These are phyloP conservation scores for Clarireedia sp. DNA, from an alignment of 2,329 filamentous ascomycete genomes.

Conservation along the genomic window DNA sequence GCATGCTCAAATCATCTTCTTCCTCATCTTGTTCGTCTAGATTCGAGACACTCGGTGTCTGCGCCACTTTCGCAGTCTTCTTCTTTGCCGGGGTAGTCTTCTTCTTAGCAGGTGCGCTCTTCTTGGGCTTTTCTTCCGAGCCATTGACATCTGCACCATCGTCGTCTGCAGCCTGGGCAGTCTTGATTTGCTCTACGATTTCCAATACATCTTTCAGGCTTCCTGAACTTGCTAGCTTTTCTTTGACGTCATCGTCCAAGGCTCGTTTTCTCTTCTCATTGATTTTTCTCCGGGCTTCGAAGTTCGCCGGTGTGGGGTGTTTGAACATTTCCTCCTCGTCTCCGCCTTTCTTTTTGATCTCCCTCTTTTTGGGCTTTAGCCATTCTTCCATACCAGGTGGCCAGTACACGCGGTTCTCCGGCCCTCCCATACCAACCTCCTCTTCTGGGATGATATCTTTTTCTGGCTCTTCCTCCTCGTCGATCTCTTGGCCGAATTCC, in stretches of 20 bases:
- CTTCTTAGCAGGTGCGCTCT: slow-evolving; percentile 17
- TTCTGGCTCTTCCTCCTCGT: slow-evolving; percentile 31
- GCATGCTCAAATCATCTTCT: slow-evolving; percentile 30
- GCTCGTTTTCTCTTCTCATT: slow-evolving; percentile 15
- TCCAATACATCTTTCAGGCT: slow-evolving; percentile 23
- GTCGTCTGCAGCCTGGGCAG: neutral
- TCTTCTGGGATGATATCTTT: slow-evolving; percentile 40
- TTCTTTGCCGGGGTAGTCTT: slow-evolving; percentile 26
- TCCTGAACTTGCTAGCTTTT: slow-evolving; percentile 16
- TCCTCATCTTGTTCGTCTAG: slow-evolving; percentile 20
- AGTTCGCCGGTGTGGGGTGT: slow-evolving; percentile 25
- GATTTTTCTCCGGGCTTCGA: slow-evolving; percentile 21
- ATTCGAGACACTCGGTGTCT: slow-evolving; percentile 1
- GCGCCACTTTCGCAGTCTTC: neutral
- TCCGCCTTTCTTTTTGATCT: slow-evolving; percentile 42
- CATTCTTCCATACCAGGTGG: slow-evolving; percentile 84
- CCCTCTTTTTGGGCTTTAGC: slow-evolving; percentile 71
- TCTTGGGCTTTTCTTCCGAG: slow-evolving; percentile 8
- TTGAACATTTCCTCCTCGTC: slow-evolving; percentile 30
- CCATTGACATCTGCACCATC: slow-evolving; percentile 5
- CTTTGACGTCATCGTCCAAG: slow-evolving; percentile 17
- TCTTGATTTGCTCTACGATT: slow-evolving; percentile 20
- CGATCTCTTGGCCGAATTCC: slow-evolving; percentile 27
- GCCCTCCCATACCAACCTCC: slow-evolving; percentile 80
- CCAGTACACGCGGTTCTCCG: slow-evolving; percentile 80